phyloP scores from a whole-genome alignment of 1,139 yeast species.

The Taphrina flavorubra region DNA sequence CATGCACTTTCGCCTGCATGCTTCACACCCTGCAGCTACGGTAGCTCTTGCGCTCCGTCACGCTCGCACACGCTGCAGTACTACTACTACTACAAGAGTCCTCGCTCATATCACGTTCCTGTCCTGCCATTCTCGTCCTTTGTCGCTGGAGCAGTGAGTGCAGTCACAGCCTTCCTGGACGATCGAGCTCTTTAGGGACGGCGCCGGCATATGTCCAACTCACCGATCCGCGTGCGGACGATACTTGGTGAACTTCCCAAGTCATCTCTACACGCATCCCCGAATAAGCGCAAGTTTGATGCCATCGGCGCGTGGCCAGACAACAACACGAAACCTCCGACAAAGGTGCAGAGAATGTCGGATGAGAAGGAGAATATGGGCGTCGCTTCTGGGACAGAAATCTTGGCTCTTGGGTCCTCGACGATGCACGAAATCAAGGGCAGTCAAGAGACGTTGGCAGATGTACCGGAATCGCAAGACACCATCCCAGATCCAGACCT shows the following conservation, averaged over 20 bases:
- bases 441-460: constrained; percentile 16
- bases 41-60: too few species aligned
- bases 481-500: constrained; percentile 21
- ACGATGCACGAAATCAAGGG: constrained; percentile 1
- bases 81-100: too few species aligned
- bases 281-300: constrained; percentile 18
- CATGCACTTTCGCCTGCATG: too few species aligned
- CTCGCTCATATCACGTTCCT: too few species aligned
- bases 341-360: not conserved
- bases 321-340: not conserved
- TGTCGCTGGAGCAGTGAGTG: too few species aligned
- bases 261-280: not conserved
- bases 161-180: not conserved
- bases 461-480: constrained; percentile 20
- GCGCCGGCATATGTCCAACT: not conserved
- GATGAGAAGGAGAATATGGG: constrained; percentile 5
- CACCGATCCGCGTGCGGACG: constrained; percentile 1
- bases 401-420: not conserved
- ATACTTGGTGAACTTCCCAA: constrained; percentile 10
- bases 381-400: not conserved
- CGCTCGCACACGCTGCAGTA: too few species aligned
- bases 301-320: not conserved
- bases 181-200: not conserved
- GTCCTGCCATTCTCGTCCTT: too few species aligned
- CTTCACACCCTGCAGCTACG: too few species aligned